Conservation (phyloP, 305 asterid species). For the Fraxinus platypoda region DNA sequence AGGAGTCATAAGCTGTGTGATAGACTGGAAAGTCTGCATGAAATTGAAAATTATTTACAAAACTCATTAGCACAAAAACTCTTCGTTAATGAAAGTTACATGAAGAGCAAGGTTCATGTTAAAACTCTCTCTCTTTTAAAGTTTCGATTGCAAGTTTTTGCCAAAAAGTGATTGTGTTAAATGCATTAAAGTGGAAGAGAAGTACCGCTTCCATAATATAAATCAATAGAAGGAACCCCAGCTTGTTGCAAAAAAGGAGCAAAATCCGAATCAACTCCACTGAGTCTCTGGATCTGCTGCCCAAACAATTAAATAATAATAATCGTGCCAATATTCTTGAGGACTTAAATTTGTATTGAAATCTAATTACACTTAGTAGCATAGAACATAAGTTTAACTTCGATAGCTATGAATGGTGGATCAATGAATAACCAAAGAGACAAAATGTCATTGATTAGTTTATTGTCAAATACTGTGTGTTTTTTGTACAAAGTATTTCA, state of each 20-base stretch:
- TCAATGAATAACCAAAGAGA: neutral
- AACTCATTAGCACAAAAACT: constrained; percentile 17
- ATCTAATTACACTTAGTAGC: neutral
- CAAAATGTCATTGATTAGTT: neutral
- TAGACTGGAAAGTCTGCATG: constrained; percentile 91
- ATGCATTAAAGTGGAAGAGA: constrained; percentile 16
- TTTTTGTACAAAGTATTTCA: neutral
- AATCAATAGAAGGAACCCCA: constrained; percentile 79
- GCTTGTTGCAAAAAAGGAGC: constrained; percentile 93
- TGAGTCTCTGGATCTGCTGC: constrained; percentile 70
- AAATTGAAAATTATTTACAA: constrained; percentile 12
- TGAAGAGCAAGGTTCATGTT: neutral
- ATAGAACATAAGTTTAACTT: neutral
- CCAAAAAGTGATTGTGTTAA: constrained; percentile 3
- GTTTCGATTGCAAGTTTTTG: neutral
- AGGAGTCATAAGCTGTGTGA: constrained; percentile 94
- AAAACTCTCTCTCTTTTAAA: neutral
- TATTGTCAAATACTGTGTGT: neutral
- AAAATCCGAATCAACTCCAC: constrained; percentile 90
- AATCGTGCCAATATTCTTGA: neutral
- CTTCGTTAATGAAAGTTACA: neutral
- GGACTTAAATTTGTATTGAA: neutral
- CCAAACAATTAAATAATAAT: constrained; percentile 15
- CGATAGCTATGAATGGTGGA: neutral
- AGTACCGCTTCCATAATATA: constrained; percentile 81